Base-by-base conservation (phyloP, 176 grass and related monocot species). In the Aegilops umbellulata region DNA sequence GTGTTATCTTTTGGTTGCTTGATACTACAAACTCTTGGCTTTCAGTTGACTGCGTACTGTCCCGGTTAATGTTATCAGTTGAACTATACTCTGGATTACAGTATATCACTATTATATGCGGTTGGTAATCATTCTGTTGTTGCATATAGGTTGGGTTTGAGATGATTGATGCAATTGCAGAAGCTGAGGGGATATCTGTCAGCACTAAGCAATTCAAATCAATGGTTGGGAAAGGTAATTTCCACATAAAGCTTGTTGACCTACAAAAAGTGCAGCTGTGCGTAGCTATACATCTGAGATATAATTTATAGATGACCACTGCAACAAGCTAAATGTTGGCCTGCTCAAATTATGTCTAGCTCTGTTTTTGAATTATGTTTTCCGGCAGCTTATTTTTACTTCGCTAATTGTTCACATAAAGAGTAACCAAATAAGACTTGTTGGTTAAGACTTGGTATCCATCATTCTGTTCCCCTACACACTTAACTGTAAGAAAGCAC, bases 141-240 rank as follows among this genome's bases (percentile, higher is more conserved):
- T 63, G 5, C 19, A 57, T 44, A 60, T 71, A 95, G 91, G 90
- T 98, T 34, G 96, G 96, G n/a, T 98, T 98, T 86, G 96, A 95
- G 84, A 86, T 95, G 70, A 89, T 98, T 42, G 93, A 95, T 91
- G 88, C 81, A 71, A 92, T 98, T 46, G 91, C 91, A 70, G 96
- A 98, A 85, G 88, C 91, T 36, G 91, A 98, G 82, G 91, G 90
- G 7, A 94, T 98, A 85, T 86, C 96, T 74, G 36, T 98, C 75
- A 92, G 74, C 79, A 98, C 22, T 42, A 92, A 92, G 82, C 88
- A 92, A 19, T 94, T 85, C 60, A 92, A 93, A 85, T 86, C 93
- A 2, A 34, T 92, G 23, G 84, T 95, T 42, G 96, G 96, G 34
- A 91, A 95, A 95, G 96, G 96, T 95, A 92, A 34, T 83, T 63